Percentiles rank a stretch among this genome's conserved stretches.
These are phyloP conservation scores for Kuraishia molischiana DNA, from an alignment of 805 yeast species.

Conservation along the genomic window DNA sequence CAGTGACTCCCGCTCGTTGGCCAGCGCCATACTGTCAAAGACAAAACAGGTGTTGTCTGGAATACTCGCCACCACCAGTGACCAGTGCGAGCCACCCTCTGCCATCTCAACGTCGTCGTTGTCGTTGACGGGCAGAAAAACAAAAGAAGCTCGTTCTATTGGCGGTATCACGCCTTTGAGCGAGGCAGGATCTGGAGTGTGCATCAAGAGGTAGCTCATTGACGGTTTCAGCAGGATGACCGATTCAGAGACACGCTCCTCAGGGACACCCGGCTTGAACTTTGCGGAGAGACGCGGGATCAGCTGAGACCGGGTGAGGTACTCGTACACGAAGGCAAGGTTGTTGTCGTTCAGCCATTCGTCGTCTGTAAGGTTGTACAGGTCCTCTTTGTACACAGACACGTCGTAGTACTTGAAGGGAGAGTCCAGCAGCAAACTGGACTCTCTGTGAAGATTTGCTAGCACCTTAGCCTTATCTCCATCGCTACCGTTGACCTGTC, in stretches of 20 bases:
- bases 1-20: constrained; percentile 27
- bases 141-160: constrained; percentile 31
- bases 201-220: constrained; percentile 50
- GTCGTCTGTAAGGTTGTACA: constrained; percentile 45
- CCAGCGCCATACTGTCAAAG: constrained; percentile 49
- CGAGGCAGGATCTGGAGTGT: constrained; percentile 31
- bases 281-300: constrained; percentile 16
- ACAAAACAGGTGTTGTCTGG: constrained; percentile 38
- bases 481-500: too few relatives aligned
- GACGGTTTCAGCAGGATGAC: constrained; percentile 47
- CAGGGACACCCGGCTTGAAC: neutral
- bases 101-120: constrained; percentile 47
- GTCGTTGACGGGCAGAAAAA: constrained; percentile 63
- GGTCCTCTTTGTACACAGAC: constrained; percentile 48
- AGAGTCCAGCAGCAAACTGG: constrained; percentile 9
- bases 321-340: constrained; percentile 53
- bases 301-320: constrained; percentile 26
- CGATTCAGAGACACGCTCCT: constrained; percentile 17
- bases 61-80: constrained; percentile 43
- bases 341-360: constrained; percentile 74
- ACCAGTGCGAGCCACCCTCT: constrained; percentile 75
- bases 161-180: constrained; percentile 36
- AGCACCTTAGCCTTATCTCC: constrained; percentile 10
- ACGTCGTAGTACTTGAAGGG: constrained; percentile 45
- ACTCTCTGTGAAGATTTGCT: constrained; percentile 7